phyloP scores from a whole-genome alignment of 2,329 filamentous ascomycete genomes.

The Tolypocladium ovalisporum region DNA sequence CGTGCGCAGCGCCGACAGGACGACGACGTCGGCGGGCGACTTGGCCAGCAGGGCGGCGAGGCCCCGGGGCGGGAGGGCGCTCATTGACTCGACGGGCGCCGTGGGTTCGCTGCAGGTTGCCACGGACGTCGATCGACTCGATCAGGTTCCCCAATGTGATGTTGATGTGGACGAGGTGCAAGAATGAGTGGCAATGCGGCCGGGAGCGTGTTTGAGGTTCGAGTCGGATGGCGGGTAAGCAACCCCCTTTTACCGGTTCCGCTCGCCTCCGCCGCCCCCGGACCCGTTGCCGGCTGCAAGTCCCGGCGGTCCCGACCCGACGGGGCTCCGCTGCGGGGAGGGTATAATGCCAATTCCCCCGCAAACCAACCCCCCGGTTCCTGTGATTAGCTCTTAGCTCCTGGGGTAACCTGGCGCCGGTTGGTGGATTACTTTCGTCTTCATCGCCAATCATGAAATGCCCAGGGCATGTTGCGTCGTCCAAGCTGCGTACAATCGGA shows the following conservation, averaged over 20 bases:
- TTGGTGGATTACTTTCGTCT: neutral
- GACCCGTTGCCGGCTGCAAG: neutral
- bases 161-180: neutral
- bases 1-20: conserved; percentile 83
- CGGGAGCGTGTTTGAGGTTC: no score
- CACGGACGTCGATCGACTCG: neutral
- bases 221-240: neutral
- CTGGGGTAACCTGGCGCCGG: neutral
- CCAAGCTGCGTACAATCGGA: no score
- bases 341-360: neutral
- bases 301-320: neutral
- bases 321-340: neutral
- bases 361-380: neutral
- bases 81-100: no score
- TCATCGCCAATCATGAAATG: no score
- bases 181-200: neutral
- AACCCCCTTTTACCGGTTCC: neutral
- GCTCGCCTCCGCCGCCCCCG: neutral
- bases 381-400: no score
- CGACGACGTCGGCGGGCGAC: conserved; percentile 69
- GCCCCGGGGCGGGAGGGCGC: conserved; percentile 28
- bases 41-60: conserved; percentile 69
- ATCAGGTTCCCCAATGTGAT: neutral
- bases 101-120: neutral
- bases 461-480: no score